These are phyloP conservation scores for Phytopythium ostracodes DNA, from an alignment of 352 stramenopile genomes.

Conservation along the genomic window DNA sequence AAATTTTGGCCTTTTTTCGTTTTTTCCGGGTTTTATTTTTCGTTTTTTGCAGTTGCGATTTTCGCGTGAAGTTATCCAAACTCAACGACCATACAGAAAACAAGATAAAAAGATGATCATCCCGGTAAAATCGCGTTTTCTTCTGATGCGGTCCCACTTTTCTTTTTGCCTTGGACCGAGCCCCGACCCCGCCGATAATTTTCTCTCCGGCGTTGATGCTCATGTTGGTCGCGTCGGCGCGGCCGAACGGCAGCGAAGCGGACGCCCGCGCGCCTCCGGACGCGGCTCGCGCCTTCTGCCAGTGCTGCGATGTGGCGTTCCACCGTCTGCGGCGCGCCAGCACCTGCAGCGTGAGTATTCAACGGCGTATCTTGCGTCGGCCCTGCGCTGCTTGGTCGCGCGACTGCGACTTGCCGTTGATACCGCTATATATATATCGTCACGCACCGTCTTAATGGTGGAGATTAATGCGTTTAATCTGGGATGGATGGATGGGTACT, in stretches of 20 bases:
- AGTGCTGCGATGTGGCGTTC: conserved; percentile 38
- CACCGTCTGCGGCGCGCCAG: conserved; percentile 34
- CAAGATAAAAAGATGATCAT: conserved; percentile 6
- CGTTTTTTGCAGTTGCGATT: conserved; percentile 1
- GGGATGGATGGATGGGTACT: background rate
- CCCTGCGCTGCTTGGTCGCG: background rate
- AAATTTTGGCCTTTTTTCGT: conserved; percentile 12
- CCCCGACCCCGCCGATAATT: background rate
- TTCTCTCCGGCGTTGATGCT: conserved; percentile 6
- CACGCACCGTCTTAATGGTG: conserved; percentile 6
- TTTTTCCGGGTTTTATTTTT: background rate
- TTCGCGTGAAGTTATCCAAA: background rate
- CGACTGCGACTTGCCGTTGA: background rate
- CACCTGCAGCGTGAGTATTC: conserved; percentile 39
- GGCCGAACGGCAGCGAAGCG: background rate
- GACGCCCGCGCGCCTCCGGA: background rate
- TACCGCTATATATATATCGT: conserved; percentile 7
- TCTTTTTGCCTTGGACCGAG: conserved; percentile 3
- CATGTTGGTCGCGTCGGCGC: conserved; percentile 5
- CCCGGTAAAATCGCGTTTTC: background rate
- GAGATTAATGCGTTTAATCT: no score
- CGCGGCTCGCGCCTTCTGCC: conserved; percentile 19
- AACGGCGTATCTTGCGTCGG: background rate
- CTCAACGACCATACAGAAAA: conserved; percentile 13
- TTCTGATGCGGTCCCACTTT: background rate